Base-by-base conservation (phyloP, 108 stramenopile species). In the Skeletonema costatum region DNA sequence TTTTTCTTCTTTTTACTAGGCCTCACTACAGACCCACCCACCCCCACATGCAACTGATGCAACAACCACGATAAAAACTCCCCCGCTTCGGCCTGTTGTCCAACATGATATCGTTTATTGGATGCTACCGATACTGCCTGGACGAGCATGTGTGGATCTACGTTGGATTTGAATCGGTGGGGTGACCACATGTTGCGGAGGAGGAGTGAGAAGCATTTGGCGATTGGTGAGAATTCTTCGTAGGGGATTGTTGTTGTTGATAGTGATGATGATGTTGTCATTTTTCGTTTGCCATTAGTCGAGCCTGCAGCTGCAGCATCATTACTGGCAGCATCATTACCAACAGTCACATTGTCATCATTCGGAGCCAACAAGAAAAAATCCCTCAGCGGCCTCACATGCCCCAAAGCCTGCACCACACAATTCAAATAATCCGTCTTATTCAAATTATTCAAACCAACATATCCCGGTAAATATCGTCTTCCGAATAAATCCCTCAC, bases 51-150 rank as follows among this genome's bases (percentile, higher is more conserved):
- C 35, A 99, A 80, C 64, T 89, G 86, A 75, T 98, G 91, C 68
- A 99, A 74, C 8, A 99, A 84, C 99, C 99, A 99, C 3, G 96
- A 82, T 83, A 98, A 68, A 48, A 99, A 97, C 65, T 99, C 98
- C 17, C 93, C 94, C 25, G 94, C 95, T 53, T 99, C 98, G 4
- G 90, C 88, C 76, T 92, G 95, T 39, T 76, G 60, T 2, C 97
- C 98, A 21, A 97, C 91, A 33, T 73, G 73, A 85, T 97, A 99
- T n/a, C 84, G 74, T 64, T 95, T 95, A 33, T 97, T 91, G 32
- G 94, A 96, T 14, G 94, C 93, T 21, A 85, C 76, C 9, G 86
- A 82, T 32, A 99, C 87, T 10, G 91, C 95, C 72, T 98, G 97
- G 19, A 98, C 85, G 60, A 99, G 82, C 79, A 93, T 96, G 83